Base-by-base conservation (phyloP, 2,329 filamentous ascomycete genomes). In the Fusarium sp. region DNA sequence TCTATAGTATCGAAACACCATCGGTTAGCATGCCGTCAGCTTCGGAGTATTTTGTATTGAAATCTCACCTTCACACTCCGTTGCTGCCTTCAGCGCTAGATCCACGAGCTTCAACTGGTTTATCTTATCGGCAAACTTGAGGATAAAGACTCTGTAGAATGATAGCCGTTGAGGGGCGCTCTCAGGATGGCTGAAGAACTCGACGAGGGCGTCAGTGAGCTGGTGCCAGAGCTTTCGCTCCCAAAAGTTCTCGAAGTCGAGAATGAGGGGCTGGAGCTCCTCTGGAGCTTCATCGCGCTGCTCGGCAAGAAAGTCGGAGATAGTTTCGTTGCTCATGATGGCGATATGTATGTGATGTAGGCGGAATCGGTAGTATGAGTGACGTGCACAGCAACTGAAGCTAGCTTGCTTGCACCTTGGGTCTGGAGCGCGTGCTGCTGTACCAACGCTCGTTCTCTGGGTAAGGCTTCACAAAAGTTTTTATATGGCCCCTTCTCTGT, bases 201-300 rank as follows among this genome's bases (percentile, higher is more conserved):
- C 87, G 73, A 97, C 85, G 57, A 99, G 87, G 52, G 90, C 85
- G 76, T 97, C 91, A 35, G 96, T 99, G 72, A 99, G 91, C 82
- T 99, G 94, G 84, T 99, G 96, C 96, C 96, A 99, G 82, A 99
- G 87, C 83, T 97, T 97, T 75, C 95, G 90, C 85, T 99, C 96
- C 96, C 96, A 99, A 77, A 90, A 92, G 78, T 97, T 94, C 84
- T 99, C 96, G 71, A 99, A 97, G 75, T 91, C 89, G 74, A 99
- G 87, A 80, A 97, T 92, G 76, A 92, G 88, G 75, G 91, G 87
- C 82, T 97, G 94, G 52, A 97, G 88, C 79, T 97, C 92, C 72
- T 94, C 92, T 51, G 94, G 92, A 75, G 94, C 92, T 78, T 90
- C 85, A 77, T 97, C 93, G 78, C 94, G 91, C 87, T 96, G 92